Evolutionary conservation across 2,329 filamentous ascomycete species (phyloP).

Genomic region (Beauveria medogensis): DNA sequence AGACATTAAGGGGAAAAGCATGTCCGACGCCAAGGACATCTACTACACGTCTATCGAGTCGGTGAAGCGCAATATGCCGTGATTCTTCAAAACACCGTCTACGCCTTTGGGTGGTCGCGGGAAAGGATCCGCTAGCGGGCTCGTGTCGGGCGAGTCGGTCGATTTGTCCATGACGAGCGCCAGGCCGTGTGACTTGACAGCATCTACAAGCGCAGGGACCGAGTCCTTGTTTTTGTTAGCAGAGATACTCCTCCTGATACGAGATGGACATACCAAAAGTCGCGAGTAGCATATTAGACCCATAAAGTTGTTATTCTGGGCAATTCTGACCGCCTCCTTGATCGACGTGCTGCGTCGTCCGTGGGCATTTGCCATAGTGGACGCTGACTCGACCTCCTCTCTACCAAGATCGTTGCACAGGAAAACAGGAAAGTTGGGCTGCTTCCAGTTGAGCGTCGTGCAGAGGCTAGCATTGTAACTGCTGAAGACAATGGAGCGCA

Average conservation of each 20-base stretch:
- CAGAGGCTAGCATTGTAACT: conserved; percentile 87
- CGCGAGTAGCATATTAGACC: conserved; percentile 84
- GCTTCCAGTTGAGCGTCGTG: conserved; percentile 96
- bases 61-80: conserved; percentile 86
- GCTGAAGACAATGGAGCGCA: conserved; percentile 86
- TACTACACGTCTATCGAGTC: conserved; percentile 64
- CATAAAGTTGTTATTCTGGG: conserved; percentile 97
- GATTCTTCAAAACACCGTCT: conserved; percentile 76
- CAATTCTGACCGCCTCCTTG: conserved; percentile 89
- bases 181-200: conserved; percentile 88
- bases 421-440: conserved; percentile 95
- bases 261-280: conserved; percentile 58
- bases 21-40: background rate
- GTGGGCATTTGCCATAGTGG: conserved; percentile 39
- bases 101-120: conserved; percentile 67
- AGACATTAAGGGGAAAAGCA: background rate
- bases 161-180: conserved; percentile 87
- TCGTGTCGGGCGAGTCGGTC: conserved; percentile 39
- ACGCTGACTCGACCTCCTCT: conserved; percentile 33
- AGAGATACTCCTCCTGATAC: conserved; percentile 9
- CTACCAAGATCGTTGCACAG: conserved; percentile 86
- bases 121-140: conserved; percentile 40
- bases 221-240: conserved; percentile 55
- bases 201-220: conserved; percentile 83
- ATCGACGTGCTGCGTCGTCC: conserved; percentile 74